Base-by-base conservation (phyloP, 352 stramenopile species). In the Lagenidium sp. region DNA sequence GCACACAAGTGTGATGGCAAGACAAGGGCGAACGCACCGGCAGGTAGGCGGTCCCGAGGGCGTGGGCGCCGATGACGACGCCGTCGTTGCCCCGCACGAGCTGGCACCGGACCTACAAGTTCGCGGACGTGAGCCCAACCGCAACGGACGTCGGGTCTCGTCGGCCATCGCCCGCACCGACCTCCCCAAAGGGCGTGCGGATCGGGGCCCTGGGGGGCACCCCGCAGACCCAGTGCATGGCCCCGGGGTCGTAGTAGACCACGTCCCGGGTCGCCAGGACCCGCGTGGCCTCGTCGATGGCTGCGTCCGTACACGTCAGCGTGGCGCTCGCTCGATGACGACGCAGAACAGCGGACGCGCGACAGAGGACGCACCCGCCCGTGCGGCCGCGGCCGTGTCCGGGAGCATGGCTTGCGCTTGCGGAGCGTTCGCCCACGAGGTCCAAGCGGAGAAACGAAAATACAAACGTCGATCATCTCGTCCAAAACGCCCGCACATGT, bases 211-310 rank as follows among this genome's bases (percentile, higher is more conserved):
- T 68, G 18, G 50, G 26, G 4, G 67, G 58, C 18, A 88, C 61
- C 0, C 43, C 62, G 18, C 58, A 65, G 15, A 55, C 60, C 76
- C 69, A 88, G 6, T 46, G 42, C 26, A 54, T 48, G 10, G 56
- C 42, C 12, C 46, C 47, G 1, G 45, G 49, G 41, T 88, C 72
- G 29, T 66, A 83, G 34, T 71, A 66, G 16, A 85, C 69, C 36
- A 65, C 41, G 39, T 82, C 60, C 10, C 73, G 61, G 13, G 53
- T 68, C 2, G 56, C 63, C 4, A 88, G 39, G 12, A 78, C 44
- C 15, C 54, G 50, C 7, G 85, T 40, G 2, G 72, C 76, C 36
- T 85, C 70, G 12, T 76, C 55, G 23, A 85, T 63, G 15, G 61
- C 76, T 66, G 24, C 31, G 29, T n/a, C n/a, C n/a, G n/a, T n/a